These are phyloP conservation scores for Thelonectria olida DNA, from an alignment of 2,329 filamentous ascomycete genomes.

Conservation along the genomic window DNA sequence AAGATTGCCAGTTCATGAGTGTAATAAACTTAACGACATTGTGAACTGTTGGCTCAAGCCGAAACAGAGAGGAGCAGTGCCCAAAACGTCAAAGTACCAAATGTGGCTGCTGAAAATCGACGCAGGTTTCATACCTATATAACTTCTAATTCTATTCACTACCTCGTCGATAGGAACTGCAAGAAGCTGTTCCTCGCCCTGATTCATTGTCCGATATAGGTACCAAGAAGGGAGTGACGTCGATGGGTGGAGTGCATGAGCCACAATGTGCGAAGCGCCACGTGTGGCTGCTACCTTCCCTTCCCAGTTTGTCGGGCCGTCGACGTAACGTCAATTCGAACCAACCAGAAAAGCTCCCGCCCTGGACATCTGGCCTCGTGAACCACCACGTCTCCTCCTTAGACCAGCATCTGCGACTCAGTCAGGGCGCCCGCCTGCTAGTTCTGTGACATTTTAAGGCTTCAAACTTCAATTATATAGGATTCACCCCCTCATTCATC, in stretches of 20 bases:
- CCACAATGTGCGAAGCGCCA: constrained; percentile 22
- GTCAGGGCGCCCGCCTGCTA: background rate
- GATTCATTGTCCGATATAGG: too few species aligned
- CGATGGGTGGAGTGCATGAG: constrained; percentile 5
- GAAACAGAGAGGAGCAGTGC: background rate
- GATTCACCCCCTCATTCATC: background rate
- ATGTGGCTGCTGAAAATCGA: too few species aligned
- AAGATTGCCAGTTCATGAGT: too few species aligned
- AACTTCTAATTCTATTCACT: too few species aligned
- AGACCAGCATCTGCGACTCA: background rate
- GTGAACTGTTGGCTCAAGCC: background rate
- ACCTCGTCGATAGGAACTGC: too few species aligned
- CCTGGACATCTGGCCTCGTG: constrained; percentile 39
- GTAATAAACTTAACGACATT: background rate
- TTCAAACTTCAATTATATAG: background rate
- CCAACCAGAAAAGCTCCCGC: constrained; percentile 34
- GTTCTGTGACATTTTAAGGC: background rate
- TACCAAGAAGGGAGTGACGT: constrained; percentile 1
- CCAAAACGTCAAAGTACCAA: too few species aligned
- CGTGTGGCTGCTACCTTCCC: constrained; percentile 21
- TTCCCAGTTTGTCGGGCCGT: constrained; percentile 16
- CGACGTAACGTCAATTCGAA: constrained; percentile 8
- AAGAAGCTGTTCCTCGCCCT: background rate
- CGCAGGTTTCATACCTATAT: too few species aligned
- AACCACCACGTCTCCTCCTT: constrained; percentile 1